Evolutionary conservation across 768 basidiomycete genomes (phyloP).

Genomic region (Mycena haematopus): DNA sequence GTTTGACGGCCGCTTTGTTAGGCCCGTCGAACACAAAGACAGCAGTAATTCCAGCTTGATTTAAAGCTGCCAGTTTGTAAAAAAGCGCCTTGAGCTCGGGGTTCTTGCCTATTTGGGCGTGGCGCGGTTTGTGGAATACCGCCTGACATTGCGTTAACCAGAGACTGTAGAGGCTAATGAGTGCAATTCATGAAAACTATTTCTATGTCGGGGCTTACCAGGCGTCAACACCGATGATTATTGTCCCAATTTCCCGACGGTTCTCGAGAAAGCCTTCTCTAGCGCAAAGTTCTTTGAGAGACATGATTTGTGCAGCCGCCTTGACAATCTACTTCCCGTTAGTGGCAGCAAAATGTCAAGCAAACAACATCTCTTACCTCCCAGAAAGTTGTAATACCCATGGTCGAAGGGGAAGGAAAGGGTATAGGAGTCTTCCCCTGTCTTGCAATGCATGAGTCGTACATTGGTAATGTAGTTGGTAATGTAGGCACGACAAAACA

Average conservation of each 20-base stretch:
- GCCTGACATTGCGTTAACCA: slow-evolving; percentile 20
- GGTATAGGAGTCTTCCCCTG: no score
- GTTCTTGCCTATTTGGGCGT: slow-evolving; percentile 43
- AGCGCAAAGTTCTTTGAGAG: background rate
- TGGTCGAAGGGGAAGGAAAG: no score
- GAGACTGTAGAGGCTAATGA: slow-evolving; percentile 3
- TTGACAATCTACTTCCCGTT: background rate
- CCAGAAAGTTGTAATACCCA: no score
- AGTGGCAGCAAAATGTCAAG: no score
- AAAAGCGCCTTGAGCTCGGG: slow-evolving; percentile 53
- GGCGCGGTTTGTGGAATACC: slow-evolving; percentile 15
- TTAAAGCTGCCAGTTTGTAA: slow-evolving; percentile 46
- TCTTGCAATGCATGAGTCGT: no score
- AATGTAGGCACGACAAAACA: no score
- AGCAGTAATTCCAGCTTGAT: slow-evolving; percentile 43
- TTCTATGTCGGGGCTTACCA: background rate
- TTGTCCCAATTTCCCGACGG: background rate
- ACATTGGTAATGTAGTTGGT: no score
- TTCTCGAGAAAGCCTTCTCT: background rate
- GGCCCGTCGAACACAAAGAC: slow-evolving; percentile 62
- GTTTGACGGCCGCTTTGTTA: slow-evolving; percentile 47
- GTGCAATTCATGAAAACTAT: background rate
- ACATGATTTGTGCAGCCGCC: background rate
- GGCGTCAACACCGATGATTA: slow-evolving; percentile 1
- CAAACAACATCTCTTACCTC: no score